Base-by-base conservation (phyloP, 2,329 filamentous ascomycete species). In the Sporothrix euskadiensis region DNA sequence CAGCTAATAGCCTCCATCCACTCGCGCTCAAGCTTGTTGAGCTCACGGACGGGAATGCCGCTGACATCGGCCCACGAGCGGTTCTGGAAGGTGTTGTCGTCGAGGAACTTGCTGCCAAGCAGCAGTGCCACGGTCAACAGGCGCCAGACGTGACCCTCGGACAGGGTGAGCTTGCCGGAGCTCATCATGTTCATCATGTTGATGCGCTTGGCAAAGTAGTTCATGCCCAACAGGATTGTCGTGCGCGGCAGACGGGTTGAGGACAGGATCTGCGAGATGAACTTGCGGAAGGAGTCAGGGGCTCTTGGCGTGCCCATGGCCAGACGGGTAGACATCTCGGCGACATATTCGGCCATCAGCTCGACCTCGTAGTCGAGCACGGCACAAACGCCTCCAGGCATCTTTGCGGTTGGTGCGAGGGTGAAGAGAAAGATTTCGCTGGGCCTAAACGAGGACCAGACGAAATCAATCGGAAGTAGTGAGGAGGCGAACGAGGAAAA, bases 51-150 rank as follows among this genome's bases (percentile, higher is more conserved):
- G 44, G 91, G 86, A 77, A 98, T 97, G 75, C 93, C 93, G 82
- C 94, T 97, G 71, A 98, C 94, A 80, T 98, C 94, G 5, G 94
- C 93, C 94, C 94, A 98, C 0, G 94, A 97, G 72, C 93, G 92
- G 84, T 97, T 98, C 86, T 97, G 94, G 83, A 98, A 98, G 6
- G 94, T 98, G 83, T 97, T 97, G 85, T 97, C 94, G 79, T 98
- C 94, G 77, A 97, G 85, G 79, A 97, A 98, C 84, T 98, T 98
- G 89, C 94, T 97, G 74, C 94, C 94, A 71, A 98, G 86, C 70
- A 98, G 88, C 73, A 98, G 85, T 8, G 92, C 90, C 52, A 95
- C 92, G 7, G 94, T 97, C 76, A 97, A 87, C 84, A 97, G 91
- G 75, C 94, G 92, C 87, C 95, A 97, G 72, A 97, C 88, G 80